Percentiles rank a stretch among this genome's conserved stretches.
These are phyloP conservation scores for Psidium guajava DNA, from an alignment of 345 rosid species.

Conservation along the genomic window DNA sequence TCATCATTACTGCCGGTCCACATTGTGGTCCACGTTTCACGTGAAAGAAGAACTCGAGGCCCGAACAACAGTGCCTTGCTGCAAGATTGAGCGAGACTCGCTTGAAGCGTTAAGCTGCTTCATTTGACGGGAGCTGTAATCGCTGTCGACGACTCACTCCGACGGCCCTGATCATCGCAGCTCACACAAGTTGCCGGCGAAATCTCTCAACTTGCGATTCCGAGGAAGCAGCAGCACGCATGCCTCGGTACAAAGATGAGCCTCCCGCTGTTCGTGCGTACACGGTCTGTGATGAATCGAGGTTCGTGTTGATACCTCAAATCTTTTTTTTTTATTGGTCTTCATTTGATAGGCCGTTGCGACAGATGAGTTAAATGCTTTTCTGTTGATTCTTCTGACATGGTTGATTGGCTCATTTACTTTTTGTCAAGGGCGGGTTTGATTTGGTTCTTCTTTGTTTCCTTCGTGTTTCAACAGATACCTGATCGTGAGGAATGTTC, in stretches of 20 bases:
- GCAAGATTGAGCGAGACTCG: neutral
- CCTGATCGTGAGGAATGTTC: constrained; percentile 76
- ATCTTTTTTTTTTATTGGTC: neutral
- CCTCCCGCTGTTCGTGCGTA: constrained; percentile 66
- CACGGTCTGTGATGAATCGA: constrained; percentile 85
- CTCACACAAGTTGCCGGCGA: neutral
- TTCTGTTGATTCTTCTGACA: neutral
- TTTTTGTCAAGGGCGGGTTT: neutral
- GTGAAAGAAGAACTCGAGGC: neutral
- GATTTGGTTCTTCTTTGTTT: neutral
- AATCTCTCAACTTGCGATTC: neutral
- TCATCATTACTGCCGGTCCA: neutral
- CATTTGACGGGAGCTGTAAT: neutral
- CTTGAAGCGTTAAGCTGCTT: neutral
- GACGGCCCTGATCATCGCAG: neutral
- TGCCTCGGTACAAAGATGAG: constrained; percentile 61
- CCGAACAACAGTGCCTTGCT: neutral
- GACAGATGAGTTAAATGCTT: neutral
- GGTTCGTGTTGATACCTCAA: constrained; percentile 11
- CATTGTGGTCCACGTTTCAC: neutral
- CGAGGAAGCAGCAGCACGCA: neutral
- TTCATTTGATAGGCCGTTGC: neutral
- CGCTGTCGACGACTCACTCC: neutral
- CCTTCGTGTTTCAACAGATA: constrained; percentile 22
- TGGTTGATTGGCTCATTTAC: neutral